Evolutionary conservation across 2,329 filamentous ascomycete genomes (phyloP), one percentile per base, ranked within the genome.

Genomic region (Helminthosporium solani): DNA sequence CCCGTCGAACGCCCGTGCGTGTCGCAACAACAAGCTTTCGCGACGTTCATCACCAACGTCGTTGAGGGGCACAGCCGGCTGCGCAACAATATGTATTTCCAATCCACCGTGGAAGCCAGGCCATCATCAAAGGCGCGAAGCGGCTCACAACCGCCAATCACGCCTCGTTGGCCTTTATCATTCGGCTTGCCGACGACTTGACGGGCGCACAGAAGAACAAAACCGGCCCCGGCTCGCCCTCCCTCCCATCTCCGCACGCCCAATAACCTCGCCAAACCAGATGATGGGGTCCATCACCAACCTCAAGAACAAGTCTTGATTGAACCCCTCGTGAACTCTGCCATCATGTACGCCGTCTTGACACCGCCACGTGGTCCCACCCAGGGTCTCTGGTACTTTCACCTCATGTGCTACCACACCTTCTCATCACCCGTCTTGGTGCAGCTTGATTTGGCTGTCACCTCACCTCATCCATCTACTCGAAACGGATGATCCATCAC

Each of bases 301-400:
- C 33, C 42, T 33, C n/a, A n/a, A n/a, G n/a, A n/a, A n/a, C 5
- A 31, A 31, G 3, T n/a, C n/a, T n/a, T n/a, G n/a, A n/a, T n/a
- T n/a, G n/a, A n/a, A n/a, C n/a, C n/a, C n/a, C n/a, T n/a, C n/a
- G n/a, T n/a, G n/a, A n/a, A n/a, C n/a, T n/a, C n/a, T n/a, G n/a
- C n/a, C n/a, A n/a, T n/a, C n/a, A n/a, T n/a, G n/a, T n/a, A 42
- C 45, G 30, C 46, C 40, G 33, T 42, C 15, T n/a, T n/a, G 37
- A 35, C 12, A n/a, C 42, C 49, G 53, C 58, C 57, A 61, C 58
- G 58, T 61, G 58, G 58, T 46, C 44, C 57, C 54, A 58, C 49
- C 51, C 46, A 55, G 27, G 39, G 20, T 47, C 5, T 31, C 6
- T 12, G 28, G 28, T 31, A 31, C 28, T 37, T 37, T n/a, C 34